Evolutionary conservation across 2,329 filamentous ascomycete species (phyloP).

Genomic region (Ophiostoma fasciatum): DNA sequence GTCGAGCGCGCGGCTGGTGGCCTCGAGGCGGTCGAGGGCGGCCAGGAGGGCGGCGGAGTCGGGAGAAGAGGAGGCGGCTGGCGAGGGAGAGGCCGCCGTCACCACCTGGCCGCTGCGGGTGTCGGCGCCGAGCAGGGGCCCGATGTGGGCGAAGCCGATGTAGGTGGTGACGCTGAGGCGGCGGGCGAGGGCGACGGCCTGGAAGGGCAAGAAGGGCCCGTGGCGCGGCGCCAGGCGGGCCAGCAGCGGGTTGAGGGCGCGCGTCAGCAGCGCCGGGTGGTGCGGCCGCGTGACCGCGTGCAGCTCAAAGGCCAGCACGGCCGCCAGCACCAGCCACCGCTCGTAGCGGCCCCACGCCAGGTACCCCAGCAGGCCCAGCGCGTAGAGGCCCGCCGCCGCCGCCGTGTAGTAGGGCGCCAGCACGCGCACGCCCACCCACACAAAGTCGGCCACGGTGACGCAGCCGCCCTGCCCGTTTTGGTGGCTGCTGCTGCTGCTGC

Average conservation of each 20-base stretch:
- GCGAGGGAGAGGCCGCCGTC: too few relatives aligned
- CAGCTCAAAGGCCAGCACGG: conserved; percentile 41
- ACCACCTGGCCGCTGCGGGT: conserved; percentile 15
- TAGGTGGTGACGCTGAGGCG: conserved; percentile 65
- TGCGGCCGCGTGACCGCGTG: conserved; percentile 39
- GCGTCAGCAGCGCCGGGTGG: conserved; percentile 27
- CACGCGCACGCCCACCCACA: conserved; percentile 46
- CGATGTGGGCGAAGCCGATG: conserved; percentile 70
- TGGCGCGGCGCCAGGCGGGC: conserved; percentile 25
- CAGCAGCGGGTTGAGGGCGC: conserved; percentile 19
- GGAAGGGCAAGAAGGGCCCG: conserved; percentile 65
- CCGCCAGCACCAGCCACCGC: conserved; percentile 43
- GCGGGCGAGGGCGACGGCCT: conserved; percentile 61
- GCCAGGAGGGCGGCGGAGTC: conserved; percentile 35
- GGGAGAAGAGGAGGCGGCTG: too few relatives aligned
- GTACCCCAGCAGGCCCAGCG: conserved; percentile 50
- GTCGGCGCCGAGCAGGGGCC: conserved; percentile 43
- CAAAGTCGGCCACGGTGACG: conserved; percentile 56
- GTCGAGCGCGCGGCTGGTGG: conserved; percentile 43
- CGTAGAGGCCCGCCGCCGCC: conserved; percentile 42
- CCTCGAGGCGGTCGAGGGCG: conserved; percentile 53
- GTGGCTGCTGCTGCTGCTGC: not conserved
- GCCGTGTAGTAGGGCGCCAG: conserved; percentile 46
- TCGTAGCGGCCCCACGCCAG: conserved; percentile 52
- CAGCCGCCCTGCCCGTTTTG: conserved; percentile 25